Conservation (phyloP, 139 green algal genomes). For the Chlorella vulgaris region DNA sequence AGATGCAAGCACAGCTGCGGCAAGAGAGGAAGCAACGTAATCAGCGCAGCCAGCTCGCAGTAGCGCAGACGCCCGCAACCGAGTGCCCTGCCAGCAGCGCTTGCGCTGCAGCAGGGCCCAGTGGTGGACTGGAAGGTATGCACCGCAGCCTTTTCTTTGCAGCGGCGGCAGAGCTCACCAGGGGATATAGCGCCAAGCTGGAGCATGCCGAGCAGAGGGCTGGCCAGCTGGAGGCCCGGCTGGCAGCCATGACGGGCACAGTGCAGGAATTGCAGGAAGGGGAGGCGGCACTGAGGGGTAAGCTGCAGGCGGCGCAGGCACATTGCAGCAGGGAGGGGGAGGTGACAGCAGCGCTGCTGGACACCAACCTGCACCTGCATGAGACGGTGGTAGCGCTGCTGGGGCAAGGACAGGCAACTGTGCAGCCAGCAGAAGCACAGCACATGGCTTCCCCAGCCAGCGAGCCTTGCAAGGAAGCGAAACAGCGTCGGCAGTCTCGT, state of each 20-base stretch:
- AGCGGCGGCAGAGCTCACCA: neutral
- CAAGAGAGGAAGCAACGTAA: neutral
- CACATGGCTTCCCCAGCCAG: neutral
- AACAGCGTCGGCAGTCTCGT: too few species aligned
- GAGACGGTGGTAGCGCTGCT: constrained; percentile 2
- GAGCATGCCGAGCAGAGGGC: neutral
- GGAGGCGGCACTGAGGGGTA: neutral
- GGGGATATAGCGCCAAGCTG: neutral
- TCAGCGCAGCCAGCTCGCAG: neutral
- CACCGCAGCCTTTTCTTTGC: constrained; percentile 13
- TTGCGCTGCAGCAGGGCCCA: neutral
- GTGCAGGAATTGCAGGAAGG: neutral
- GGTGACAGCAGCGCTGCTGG: neutral
- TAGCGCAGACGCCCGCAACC: too few species aligned
- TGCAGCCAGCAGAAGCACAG: neutral
- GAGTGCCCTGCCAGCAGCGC: too few species aligned
- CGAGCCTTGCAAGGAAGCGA: neutral
- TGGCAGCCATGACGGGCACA: neutral
- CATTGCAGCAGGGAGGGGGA: neutral
- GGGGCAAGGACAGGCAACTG: neutral
- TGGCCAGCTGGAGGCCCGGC: neutral
- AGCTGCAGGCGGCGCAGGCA: neutral
- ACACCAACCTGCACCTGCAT: constrained; percentile 12
- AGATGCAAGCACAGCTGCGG: neutral
- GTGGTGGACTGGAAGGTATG: neutral